Base-by-base conservation (phyloP, 2,329 filamentous ascomycete genomes). In the Penicillium verrucosum region DNA sequence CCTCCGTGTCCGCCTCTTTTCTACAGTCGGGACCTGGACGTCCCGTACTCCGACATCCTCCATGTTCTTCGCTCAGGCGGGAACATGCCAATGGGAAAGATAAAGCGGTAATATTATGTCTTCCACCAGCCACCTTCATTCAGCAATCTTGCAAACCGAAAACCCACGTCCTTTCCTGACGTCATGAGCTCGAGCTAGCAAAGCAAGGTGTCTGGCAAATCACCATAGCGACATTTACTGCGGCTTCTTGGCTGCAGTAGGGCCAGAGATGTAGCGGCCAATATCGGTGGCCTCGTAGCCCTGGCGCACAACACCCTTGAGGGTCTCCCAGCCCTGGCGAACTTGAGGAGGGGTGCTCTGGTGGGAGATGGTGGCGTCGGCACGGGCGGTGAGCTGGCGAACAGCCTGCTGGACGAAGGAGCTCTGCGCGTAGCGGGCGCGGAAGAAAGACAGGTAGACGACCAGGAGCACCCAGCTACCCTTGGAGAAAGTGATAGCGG, bases 361-460 rank as follows among this genome's bases (percentile, higher is more conserved):
- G 68, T 91, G 89, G 52, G 91, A 89, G 55, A 94, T 85, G 47
- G 91, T 81, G 60, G 89, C 88, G 75, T 97, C 93, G 60, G 93
- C 80, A 65, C 90, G 85, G 53, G 88, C 86, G 69, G 85, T 85
- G 54, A 93, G 77, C 67, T 88, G 83, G 62, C 82, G 79, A 70
- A 97, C 88, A 46, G 90, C 87, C 68, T 83, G 85, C 80, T 96
- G 90, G n/a, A 97, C 90, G 71, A 97, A 96, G 63, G 80, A 85
- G 83, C 91, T 97, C 82, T 97, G 93, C 56, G 87, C 82, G 78
- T 88, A 93, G 70, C 94, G 88, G 41, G 92, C 89, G 66, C 94
- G 90, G 73, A 97, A 85, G 83, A 99, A 99, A 67, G 86, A 83
- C 63, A 92, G 92, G 84, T 97, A 99, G 74, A 96, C 75, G 59